Evolutionary conservation across 805 yeast genomes (phyloP).

Genomic region (Hanseniaspora opuntiae): DNA sequence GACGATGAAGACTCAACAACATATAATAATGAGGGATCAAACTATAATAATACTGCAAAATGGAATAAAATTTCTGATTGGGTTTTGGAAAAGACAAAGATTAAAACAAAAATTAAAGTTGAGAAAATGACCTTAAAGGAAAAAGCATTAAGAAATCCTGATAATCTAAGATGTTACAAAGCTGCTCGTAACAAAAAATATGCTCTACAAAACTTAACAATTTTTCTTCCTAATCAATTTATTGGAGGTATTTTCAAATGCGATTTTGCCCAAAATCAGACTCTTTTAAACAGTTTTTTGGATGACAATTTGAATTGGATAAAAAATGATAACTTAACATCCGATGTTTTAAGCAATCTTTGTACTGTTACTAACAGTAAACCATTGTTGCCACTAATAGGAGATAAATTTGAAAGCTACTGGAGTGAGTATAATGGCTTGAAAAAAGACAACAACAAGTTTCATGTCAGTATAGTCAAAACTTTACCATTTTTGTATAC

Average conservation of each 20-base stretch:
- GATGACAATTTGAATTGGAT: constrained; percentile 12
- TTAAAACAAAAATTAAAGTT: background rate
- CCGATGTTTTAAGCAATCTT: constrained; percentile 17
- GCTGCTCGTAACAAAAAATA: constrained; percentile 46
- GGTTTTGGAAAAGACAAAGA: background rate
- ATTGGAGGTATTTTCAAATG: constrained; percentile 56
- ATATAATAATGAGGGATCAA: background rate
- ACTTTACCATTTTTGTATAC: constrained; percentile 49
- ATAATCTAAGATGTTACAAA: constrained; percentile 36
- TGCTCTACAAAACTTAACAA: constrained; percentile 31
- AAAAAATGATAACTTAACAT: constrained; percentile 2
- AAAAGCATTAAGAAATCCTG: constrained; percentile 14
- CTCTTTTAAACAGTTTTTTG: constrained; percentile 17
- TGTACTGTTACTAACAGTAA: constrained; percentile 28
- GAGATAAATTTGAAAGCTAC: constrained; percentile 38
- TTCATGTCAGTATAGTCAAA: constrained; percentile 26
- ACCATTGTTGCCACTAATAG: constrained; percentile 46
- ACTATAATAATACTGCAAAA: background rate
- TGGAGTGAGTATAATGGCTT: constrained; percentile 31
- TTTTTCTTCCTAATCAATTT: constrained; percentile 43
- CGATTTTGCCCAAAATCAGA: constrained; percentile 23
- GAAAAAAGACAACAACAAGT: constrained; percentile 13
- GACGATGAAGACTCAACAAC: background rate
- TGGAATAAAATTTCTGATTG: background rate
- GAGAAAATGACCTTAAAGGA: constrained; percentile 12